Percentiles rank a stretch among this genome's conserved stretches.
These are phyloP conservation scores for Ophiostoma sp. DNA, from an alignment of 2,329 filamentous ascomycete species.

Conservation along the genomic window DNA sequence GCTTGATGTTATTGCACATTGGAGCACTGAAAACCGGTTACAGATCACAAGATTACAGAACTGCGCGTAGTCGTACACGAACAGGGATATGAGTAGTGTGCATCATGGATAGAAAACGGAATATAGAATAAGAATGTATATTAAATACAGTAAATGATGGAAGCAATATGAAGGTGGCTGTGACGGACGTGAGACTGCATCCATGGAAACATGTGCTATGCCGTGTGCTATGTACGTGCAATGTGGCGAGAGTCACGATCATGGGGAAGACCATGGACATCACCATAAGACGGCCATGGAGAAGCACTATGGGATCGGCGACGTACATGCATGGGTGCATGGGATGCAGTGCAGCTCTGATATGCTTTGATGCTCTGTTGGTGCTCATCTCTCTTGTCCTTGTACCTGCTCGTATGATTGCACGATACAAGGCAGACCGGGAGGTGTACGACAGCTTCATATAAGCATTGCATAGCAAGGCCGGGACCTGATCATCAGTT, in stretches of 20 bases:
- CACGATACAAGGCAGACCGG: background rate
- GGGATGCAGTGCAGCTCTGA: background rate
- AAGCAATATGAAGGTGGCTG: background rate
- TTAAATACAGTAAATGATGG: background rate
- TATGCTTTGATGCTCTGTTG: background rate
- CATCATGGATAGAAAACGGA: background rate
- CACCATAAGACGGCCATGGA: background rate
- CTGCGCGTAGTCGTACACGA: background rate
- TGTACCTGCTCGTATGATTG: background rate
- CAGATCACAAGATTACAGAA: background rate
- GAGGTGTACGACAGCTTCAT: slow-evolving; percentile 6
- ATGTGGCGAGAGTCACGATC: background rate
- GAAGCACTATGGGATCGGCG: background rate
- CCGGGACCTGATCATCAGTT: background rate
- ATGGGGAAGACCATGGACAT: background rate
- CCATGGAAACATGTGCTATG: slow-evolving; percentile 7
- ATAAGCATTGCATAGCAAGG: background rate
- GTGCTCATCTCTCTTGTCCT: background rate
- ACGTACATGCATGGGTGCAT: slow-evolving; percentile 7
- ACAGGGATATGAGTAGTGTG: background rate
- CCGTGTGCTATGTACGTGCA: background rate
- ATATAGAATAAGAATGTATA: background rate
- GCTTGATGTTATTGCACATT: background rate
- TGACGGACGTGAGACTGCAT: slow-evolving; percentile 10
- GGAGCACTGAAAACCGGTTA: background rate